phyloP scores from a whole-genome alignment of 2,329 filamentous ascomycete genomes.

The Zasmidium cellare region DNA sequence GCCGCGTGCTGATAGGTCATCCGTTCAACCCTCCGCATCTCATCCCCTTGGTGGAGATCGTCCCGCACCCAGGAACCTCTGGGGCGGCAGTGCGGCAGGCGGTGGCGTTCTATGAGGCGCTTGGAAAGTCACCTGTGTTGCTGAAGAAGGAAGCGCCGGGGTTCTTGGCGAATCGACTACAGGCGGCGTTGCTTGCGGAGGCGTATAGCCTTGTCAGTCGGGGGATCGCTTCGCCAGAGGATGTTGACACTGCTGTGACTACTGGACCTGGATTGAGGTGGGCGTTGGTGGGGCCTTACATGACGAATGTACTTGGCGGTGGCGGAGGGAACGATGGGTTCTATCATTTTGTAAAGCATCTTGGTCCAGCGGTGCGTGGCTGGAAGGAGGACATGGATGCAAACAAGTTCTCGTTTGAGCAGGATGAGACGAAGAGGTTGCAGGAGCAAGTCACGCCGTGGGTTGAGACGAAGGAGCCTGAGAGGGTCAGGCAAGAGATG shows the following conservation, averaged over 20 bases:
- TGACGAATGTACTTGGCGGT: conserved; percentile 25
- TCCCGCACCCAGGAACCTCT: conserved; percentile 38
- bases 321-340: conserved; percentile 13
- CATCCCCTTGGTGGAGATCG: conserved; percentile 50
- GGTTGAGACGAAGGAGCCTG: conserved; percentile 7
- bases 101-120: conserved; percentile 40
- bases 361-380: conserved; percentile 14
- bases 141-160: conserved; percentile 45
- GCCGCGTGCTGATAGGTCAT: conserved; percentile 46
- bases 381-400: conserved; percentile 22
- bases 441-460: conserved; percentile 12
- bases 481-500: conserved; percentile 11
- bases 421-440: conserved; percentile 7
- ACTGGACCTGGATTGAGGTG: conserved; percentile 22
- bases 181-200: conserved; percentile 41
- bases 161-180: conserved; percentile 49
- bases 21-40: conserved; percentile 53
- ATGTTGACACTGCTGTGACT: conserved; percentile 27
- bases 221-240: conserved; percentile 34
- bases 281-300: conserved; percentile 29
- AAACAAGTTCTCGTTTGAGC: conserved; percentile 10
- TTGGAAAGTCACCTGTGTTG: conserved; percentile 44
- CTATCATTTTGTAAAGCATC: conserved; percentile 15
- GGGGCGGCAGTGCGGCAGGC: conserved; percentile 26
- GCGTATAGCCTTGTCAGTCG: conserved; percentile 37